Evolutionary conservation across 306 rosid species (phyloP).

Genomic region (Prunus mira): DNA sequence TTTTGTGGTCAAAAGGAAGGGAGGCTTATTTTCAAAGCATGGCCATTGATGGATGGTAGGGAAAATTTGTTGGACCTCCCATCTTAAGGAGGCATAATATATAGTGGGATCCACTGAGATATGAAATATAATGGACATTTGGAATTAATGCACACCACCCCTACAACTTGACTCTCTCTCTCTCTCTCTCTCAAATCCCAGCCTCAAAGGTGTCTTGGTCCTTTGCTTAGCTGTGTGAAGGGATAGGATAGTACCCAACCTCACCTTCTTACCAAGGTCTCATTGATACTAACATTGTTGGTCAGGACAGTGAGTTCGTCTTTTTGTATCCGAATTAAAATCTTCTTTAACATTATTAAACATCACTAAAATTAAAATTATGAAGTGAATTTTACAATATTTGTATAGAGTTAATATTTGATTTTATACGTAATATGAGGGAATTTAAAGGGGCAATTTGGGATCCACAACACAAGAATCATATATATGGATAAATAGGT

Average conservation of each 20-base stretch:
- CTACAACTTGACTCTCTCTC: constrained; percentile 15
- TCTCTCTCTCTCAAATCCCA: neutral
- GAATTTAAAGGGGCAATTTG: neutral
- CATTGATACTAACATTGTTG: no score
- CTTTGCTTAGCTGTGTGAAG: constrained; percentile 47
- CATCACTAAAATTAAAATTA: no score
- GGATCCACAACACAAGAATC: neutral
- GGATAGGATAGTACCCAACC: constrained; percentile 20
- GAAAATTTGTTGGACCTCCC: constrained; percentile 41
- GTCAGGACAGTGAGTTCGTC: no score
- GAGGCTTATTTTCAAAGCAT: constrained; percentile 28
- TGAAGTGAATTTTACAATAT: no score
- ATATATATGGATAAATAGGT: neutral
- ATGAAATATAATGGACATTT: constrained; percentile 34
- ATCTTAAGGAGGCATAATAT: constrained; percentile 32
- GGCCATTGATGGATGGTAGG: constrained; percentile 16
- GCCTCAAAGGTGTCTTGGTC: constrained; percentile 25
- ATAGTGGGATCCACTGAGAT: constrained; percentile 45
- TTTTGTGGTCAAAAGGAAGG: constrained; percentile 27
- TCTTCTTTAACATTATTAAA: rapidly evolving
- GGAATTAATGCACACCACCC: constrained; percentile 36
- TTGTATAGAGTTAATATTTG: no score
- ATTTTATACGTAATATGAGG: neutral
- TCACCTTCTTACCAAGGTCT: constrained; percentile 12
- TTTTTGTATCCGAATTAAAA: no score